These are phyloP conservation scores for Ascochyta fabae DNA, from an alignment of 2,329 filamentous ascomycete genomes.

Conservation along the genomic window DNA sequence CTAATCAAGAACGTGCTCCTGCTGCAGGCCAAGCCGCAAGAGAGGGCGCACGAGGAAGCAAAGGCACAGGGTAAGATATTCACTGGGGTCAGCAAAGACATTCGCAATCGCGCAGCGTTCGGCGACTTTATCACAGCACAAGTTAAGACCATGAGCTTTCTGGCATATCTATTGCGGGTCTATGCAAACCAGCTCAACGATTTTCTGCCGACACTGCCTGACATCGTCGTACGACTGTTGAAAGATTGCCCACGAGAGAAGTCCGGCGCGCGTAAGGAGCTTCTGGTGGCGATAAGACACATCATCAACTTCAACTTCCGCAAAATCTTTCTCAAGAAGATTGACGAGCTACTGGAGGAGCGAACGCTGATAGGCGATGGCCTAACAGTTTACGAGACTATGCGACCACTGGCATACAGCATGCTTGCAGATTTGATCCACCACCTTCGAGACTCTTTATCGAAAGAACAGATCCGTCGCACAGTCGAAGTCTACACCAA, in stretches of 20 bases:
- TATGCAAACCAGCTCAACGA: slow-evolving; percentile 87
- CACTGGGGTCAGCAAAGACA: slow-evolving; percentile 89
- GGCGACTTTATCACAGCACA: slow-evolving; percentile 98
- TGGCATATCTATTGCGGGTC: slow-evolving; percentile 89
- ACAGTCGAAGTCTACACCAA: slow-evolving; percentile 97
- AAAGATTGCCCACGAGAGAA: slow-evolving; percentile 96
- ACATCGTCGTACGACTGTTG: slow-evolving; percentile 86
- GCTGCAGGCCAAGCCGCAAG: slow-evolving; percentile 90
- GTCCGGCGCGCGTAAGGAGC: slow-evolving; percentile 89
- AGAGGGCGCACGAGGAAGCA: slow-evolving; percentile 88
- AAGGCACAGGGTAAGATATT: slow-evolving; percentile 81
- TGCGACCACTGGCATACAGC: slow-evolving; percentile 93
- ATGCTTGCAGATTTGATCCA: slow-evolving; percentile 99
- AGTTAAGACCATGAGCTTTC: slow-evolving; percentile 98
- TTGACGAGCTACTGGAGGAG: slow-evolving; percentile 94
- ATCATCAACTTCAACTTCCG: slow-evolving; percentile 99
- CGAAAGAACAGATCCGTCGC: slow-evolving; percentile 88
- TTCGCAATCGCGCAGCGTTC: slow-evolving; percentile 92
- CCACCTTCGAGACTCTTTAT: slow-evolving; percentile 89
- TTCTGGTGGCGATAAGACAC: slow-evolving; percentile 94
- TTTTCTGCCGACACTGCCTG: slow-evolving; percentile 83
- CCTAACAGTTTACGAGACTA: slow-evolving; percentile 93
- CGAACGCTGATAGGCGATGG: slow-evolving; percentile 94
- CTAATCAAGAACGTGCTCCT: slow-evolving; percentile 89
- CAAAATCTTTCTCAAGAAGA: slow-evolving; percentile 91